phyloP scores from a whole-genome alignment of 2,329 filamentous ascomycete species.

The Dactylellina sp. region DNA sequence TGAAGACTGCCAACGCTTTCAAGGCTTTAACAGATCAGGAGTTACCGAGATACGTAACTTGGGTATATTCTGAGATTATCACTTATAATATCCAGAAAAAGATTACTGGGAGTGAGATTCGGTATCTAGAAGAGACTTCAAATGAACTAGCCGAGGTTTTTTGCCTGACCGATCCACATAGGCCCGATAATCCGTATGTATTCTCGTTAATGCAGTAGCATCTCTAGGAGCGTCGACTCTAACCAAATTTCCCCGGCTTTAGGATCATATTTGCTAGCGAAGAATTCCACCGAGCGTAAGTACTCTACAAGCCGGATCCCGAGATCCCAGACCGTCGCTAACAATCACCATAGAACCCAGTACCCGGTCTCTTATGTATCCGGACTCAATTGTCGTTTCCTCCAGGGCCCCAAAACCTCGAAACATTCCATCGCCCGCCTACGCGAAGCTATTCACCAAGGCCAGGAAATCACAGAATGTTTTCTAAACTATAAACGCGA shows the following conservation, averaged over 20 bases:
- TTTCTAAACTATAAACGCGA: slow-evolving; percentile 83
- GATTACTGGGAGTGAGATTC: slow-evolving; percentile 75
- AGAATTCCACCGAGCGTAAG: slow-evolving; percentile 44
- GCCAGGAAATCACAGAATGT: slow-evolving; percentile 78
- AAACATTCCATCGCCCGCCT: slow-evolving; percentile 73
- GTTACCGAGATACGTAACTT: slow-evolving; percentile 77
- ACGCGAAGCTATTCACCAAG: slow-evolving; percentile 71
- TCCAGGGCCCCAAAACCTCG: slow-evolving; percentile 80
- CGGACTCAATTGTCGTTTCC: slow-evolving; percentile 81
- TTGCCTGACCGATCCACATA: slow-evolving; percentile 79
- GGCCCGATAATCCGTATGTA: slow-evolving; percentile 72
- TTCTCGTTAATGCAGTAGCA: too few relatives aligned
- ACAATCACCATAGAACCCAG: slow-evolving; percentile 70
- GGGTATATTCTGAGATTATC: slow-evolving; percentile 76
- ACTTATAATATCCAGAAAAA: slow-evolving; percentile 72
- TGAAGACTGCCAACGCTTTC: slow-evolving; percentile 75
- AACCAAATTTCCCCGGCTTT: slow-evolving; percentile 61
- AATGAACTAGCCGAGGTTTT: slow-evolving; percentile 82
- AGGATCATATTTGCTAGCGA: slow-evolving; percentile 46
- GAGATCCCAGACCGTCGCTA: slow-evolving; percentile 4
- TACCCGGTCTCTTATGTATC: slow-evolving; percentile 79
- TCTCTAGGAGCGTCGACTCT: too few relatives aligned
- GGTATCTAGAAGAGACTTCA: slow-evolving; percentile 69
- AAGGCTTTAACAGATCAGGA: slow-evolving; percentile 75
- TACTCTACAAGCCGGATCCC: slow-evolving; percentile 72